Base-by-base conservation (phyloP, 2,329 filamentous ascomycete genomes). In the Gaeumannomyces tritici region DNA sequence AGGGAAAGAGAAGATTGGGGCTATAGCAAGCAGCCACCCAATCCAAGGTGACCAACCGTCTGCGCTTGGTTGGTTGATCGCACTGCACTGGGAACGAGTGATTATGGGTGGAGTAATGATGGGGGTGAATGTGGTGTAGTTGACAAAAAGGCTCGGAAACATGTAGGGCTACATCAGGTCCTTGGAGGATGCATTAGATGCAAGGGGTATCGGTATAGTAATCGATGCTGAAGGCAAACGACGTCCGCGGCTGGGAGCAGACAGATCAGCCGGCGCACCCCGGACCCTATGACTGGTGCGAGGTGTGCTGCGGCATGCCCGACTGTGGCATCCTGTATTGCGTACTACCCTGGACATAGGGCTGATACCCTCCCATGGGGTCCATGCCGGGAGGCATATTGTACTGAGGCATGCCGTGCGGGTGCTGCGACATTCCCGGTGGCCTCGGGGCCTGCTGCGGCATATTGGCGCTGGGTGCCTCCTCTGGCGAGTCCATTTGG, bases 401-500 rank as follows among this genome's bases (percentile, higher is more conserved):
- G 76, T 77, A 79, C 63, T 80, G 80, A 55, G 85, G 84, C 84
- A 90, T 88, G n/a, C 57, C 57, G 65, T 84, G 83, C 55, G 79
- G 75, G 69, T 80, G 80, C 70, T 80, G 83, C 57, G 88, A 85
- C 76, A 92, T 89, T 26, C 42, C 59, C 47, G 59, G 51, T 62
- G 87, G 84, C 65, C 82, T 78, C 68, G 77, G 76, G 64, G 81
- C 80, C 66, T 85, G 84, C 55, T 89, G 85, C 59, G 89, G 89
- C 63, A 96, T 83, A 70, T 92, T 89, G 70, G 84, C 85, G 70
- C 89, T 87, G 66, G 86, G 77, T 64, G 92, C 87, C 75, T 98
- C 95, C 76, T 98, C 95, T 62, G 93, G 93, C 1, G 93, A 96
- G 68, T 97, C 92, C 71, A 91, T 89, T 66, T 89, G 85, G 68